Percentiles rank a stretch among this genome's conserved stretches.
phyloP scores from a whole-genome alignment of 2,329 filamentous ascomycete species.

The Xylaria sp. region DNA sequence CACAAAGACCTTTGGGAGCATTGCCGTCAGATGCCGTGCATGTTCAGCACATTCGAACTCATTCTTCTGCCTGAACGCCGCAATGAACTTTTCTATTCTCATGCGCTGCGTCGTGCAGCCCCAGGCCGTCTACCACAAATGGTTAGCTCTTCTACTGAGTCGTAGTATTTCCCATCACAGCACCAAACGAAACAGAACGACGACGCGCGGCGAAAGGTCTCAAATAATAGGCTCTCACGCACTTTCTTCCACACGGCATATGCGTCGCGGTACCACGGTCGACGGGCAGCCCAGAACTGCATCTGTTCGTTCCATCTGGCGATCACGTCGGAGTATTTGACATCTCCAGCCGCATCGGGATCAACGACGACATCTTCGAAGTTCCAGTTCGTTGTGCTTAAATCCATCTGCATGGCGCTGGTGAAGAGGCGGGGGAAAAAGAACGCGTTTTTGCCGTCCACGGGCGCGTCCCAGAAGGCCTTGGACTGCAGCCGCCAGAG shows the following conservation, averaged over 20 bases:
- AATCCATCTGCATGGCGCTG: too few relatives aligned
- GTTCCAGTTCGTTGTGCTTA: too few relatives aligned
- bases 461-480: slow-evolving; percentile 10
- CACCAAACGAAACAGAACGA: not conserved
- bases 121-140: not conserved
- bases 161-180: not conserved
- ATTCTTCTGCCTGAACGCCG: not conserved
- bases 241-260: not conserved
- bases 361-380: not conserved
- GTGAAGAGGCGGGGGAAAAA: not conserved
- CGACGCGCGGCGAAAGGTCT: not conserved
- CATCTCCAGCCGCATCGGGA: not conserved
- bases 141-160: not conserved
- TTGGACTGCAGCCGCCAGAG: slow-evolving; percentile 22
- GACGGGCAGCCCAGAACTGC: not conserved
- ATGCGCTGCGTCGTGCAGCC: not conserved
- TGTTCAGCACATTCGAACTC: not conserved
- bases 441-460: not conserved
- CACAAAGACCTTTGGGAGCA: not conserved
- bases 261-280: slow-evolving; percentile 4
- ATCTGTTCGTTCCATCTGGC: not conserved
- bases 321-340: not conserved
- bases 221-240: not conserved
- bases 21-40: rapidly evolving
- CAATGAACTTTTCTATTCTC: not conserved